Conservation (phyloP, 2,329 filamentous ascomycete species). For the Epichloe bromicola region DNA sequence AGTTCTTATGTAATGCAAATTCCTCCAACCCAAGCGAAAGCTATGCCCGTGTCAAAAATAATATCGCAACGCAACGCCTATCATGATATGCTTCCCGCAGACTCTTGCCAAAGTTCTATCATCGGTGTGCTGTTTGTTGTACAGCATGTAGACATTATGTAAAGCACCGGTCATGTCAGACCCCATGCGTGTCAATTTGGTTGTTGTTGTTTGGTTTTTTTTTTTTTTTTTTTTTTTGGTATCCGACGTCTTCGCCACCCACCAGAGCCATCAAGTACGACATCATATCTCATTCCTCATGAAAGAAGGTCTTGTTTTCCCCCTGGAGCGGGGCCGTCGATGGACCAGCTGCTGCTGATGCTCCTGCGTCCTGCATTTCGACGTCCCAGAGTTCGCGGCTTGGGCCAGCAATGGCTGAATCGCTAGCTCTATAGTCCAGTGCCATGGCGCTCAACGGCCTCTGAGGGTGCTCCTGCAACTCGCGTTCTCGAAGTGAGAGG, state of each 20-base stretch:
- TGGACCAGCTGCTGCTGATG: conserved; percentile 42
- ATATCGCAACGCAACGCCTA: conserved; percentile 26
- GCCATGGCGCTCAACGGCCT: conserved; percentile 40
- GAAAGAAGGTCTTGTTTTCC: conserved; percentile 36
- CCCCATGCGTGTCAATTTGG: background rate
- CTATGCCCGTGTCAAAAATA: conserved; percentile 10
- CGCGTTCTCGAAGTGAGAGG: conserved; percentile 34
- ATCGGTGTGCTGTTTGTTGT: conserved; percentile 8
- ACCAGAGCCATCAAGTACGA: background rate
- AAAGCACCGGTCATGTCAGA: background rate
- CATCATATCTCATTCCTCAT: conserved; percentile 25
- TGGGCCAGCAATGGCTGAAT: conserved; percentile 16
- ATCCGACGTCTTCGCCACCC: background rate
- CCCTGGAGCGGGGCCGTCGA: conserved; percentile 19
- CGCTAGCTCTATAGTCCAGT: conserved; percentile 27
- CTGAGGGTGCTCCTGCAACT: conserved; percentile 31
- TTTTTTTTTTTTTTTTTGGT: background rate
- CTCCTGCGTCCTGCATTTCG: conserved; percentile 43
- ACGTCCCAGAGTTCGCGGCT: conserved; percentile 33
- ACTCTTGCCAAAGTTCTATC: conserved; percentile 17
- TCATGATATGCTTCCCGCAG: conserved; percentile 21
- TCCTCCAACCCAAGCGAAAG: conserved; percentile 6
- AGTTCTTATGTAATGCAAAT: conserved; percentile 16
- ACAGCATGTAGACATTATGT: conserved; percentile 3
- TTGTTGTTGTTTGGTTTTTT: background rate